Conservation (phyloP, 768 basidiomycete genomes). For the Tricholoma sp. region DNA sequence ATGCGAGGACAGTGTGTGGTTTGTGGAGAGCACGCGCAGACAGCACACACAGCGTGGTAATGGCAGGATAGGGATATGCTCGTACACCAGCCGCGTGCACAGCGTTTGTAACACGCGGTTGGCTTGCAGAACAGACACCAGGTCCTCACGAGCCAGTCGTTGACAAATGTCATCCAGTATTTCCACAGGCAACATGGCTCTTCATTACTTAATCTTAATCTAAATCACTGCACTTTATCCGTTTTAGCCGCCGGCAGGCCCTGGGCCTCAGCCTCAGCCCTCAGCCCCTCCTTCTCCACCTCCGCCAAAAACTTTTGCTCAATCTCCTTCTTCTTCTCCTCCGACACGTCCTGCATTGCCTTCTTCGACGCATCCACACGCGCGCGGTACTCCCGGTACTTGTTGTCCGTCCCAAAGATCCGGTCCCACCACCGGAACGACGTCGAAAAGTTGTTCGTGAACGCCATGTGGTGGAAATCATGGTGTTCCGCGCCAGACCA, state of each 20-base stretch:
- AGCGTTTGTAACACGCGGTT: slow-evolving; percentile 25
- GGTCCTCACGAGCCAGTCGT: slow-evolving; percentile 14
- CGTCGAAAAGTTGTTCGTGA: slow-evolving; percentile 90
- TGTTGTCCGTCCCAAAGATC: slow-evolving; percentile 84
- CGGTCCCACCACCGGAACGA: slow-evolving; percentile 94
- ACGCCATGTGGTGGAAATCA: slow-evolving; percentile 98
- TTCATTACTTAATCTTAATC: too few relatives aligned
- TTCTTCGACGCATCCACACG: slow-evolving; percentile 60
- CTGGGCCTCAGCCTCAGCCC: slow-evolving; percentile 58
- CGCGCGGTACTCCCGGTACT: slow-evolving; percentile 78
- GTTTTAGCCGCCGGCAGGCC: slow-evolving; percentile 26
- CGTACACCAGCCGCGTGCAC: slow-evolving; percentile 25
- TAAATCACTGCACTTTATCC: slow-evolving; percentile 29
- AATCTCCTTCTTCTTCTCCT: slow-evolving; percentile 46
- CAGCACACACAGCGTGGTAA: slow-evolving; percentile 29
- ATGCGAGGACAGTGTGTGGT: slow-evolving; percentile 29
- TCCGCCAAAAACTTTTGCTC: slow-evolving; percentile 64
- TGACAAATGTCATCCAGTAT: slow-evolving; percentile 25
- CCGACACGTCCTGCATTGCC: slow-evolving; percentile 45
- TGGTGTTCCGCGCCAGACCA: slow-evolving; percentile 98
- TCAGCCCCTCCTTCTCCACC: slow-evolving; percentile 68
- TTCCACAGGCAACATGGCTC: slow-evolving; percentile 27
- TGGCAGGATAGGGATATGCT: slow-evolving; percentile 27
- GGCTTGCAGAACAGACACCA: slow-evolving; percentile 17
- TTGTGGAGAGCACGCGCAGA: slow-evolving; percentile 34